Evolutionary conservation across 1,284 basidiomycete species (phyloP).

Genomic region (Grifola frondosa): DNA sequence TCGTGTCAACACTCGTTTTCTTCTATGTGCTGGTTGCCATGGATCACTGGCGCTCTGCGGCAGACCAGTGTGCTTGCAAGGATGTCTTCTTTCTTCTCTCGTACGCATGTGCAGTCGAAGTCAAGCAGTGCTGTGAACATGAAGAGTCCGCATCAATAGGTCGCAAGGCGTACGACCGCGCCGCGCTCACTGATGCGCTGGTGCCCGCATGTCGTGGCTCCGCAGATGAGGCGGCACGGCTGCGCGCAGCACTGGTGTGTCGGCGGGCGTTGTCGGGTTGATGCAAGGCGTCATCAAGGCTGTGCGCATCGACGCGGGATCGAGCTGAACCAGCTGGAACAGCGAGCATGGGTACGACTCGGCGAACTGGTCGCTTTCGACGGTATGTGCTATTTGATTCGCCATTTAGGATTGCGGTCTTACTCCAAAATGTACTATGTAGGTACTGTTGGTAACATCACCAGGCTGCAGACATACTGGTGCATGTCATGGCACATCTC

Average conservation of each 20-base stretch:
- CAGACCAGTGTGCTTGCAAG: constrained; percentile 7
- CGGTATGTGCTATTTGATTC: constrained; percentile 30
- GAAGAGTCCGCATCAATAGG: constrained; percentile 5
- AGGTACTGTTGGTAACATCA: constrained; percentile 38
- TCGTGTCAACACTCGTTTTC: constrained; percentile 61
- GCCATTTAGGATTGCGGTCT: not conserved
- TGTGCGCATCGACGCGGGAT: constrained; percentile 32
- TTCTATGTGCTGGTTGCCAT: constrained; percentile 53
- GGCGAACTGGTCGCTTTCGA: constrained; percentile 51
- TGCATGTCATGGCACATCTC: constrained; percentile 45
- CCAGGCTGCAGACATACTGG: constrained; percentile 51
- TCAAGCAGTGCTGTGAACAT: constrained; percentile 1
- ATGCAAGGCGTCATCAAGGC: constrained; percentile 34
- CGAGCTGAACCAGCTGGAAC: constrained; percentile 45
- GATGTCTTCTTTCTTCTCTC: constrained; percentile 14
- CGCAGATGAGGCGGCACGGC: constrained; percentile 36
- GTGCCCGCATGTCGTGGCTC: constrained; percentile 34
- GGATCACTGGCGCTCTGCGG: constrained; percentile 38
- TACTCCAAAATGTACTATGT: not conserved
- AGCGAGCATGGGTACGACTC: constrained; percentile 51
- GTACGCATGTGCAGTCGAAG: not conserved
- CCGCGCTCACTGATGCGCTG: constrained; percentile 36
- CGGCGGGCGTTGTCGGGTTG: constrained; percentile 40
- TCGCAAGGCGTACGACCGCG: constrained; percentile 20
- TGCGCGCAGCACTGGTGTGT: constrained; percentile 43